Base-by-base conservation (phyloP, 2,329 filamentous ascomycete species). In the Dactylellina parvicollis region DNA sequence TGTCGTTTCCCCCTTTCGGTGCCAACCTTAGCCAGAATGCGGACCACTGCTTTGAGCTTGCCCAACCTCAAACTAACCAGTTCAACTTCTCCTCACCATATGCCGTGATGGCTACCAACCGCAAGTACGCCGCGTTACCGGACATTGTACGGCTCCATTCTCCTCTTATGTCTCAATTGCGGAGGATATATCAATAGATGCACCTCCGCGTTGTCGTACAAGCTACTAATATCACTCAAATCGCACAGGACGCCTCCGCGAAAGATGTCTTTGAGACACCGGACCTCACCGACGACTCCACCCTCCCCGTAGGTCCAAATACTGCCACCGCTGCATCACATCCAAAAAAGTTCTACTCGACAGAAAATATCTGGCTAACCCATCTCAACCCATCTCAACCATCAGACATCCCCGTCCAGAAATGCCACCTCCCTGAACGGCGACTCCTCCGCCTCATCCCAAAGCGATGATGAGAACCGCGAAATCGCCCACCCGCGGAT, bases 251-350 rank as follows among this genome's bases (percentile, higher is more conserved):
- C 82, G 90, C 90, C 61, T 92, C 93, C 26, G 60, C 69, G 10
- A 93, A 93, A 76, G 95, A 98, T 79, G 92, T 96, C 78, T 98
- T 97, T 84, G 94, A 98, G 82, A 98, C 95, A 14, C 93, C 94
- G 76, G 93, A 96, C 64, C 84, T 97, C 76, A 94, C 90, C 65
- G 92, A 96, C 79, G 93, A 96, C 81, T 96, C 92, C 20, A 96
- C 92, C 50, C 83, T 92, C 66, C 91, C 89, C 64, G 91, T 94
- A 83, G 81, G 86, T 81, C 42, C 66, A 24, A 38, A 24, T n/a
- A n/a, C n/a, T 34, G 16, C 16, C 28, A 20, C 30, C 62, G 9
- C n/a, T 22, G 36, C 7, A 14, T n/a, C 14, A 30, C 26, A 26
- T 26, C n/a, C n/a, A 18, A 16, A 42, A 42, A 18, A 32, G 12